Evolutionary conservation across 352 stramenopile genomes (phyloP).

Genomic region (Phytophthora gonapodyides): DNA sequence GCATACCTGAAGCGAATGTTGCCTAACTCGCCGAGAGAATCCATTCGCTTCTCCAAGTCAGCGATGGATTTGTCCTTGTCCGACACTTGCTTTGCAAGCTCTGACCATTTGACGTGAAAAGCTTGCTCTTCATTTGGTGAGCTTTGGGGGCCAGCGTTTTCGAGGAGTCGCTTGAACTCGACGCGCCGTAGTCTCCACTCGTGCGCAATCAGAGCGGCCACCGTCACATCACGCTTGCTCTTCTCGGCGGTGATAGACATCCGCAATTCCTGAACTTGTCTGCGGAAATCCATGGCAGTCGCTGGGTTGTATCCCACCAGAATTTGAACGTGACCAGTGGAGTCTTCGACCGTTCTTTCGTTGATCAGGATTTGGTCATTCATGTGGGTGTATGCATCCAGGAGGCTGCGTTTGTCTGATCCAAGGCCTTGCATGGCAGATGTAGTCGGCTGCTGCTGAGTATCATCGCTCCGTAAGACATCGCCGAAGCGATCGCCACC

Average conservation of each 20-base stretch:
- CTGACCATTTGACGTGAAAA: constrained; percentile 26
- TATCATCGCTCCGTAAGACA: not conserved
- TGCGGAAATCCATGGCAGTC: constrained; percentile 39
- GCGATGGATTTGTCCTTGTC: constrained; percentile 22
- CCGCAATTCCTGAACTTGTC: constrained; percentile 44
- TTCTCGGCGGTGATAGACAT: constrained; percentile 40
- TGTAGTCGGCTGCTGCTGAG: constrained; percentile 5
- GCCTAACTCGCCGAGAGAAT: constrained; percentile 10
- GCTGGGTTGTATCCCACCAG: constrained; percentile 31
- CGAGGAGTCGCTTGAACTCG: constrained; percentile 23
- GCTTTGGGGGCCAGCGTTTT: constrained; percentile 1
- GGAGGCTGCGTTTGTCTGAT: constrained; percentile 22
- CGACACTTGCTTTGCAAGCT: constrained; percentile 19
- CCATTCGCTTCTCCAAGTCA: constrained; percentile 30
- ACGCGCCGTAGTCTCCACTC: constrained; percentile 24
- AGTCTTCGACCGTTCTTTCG: constrained; percentile 40
- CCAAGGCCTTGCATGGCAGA: constrained; percentile 6
- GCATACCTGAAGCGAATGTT: constrained; percentile 28
- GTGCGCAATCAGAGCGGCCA: constrained; percentile 45
- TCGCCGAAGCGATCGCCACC: constrained; percentile 1
- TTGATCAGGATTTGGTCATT: constrained; percentile 52
- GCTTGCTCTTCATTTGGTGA: constrained; percentile 23
- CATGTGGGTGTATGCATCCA: constrained; percentile 41
- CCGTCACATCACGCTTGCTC: constrained; percentile 42
- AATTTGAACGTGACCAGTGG: constrained; percentile 26